Conservation (phyloP, 805 yeast genomes). For the Wickerhamomyces kurtzmanii region DNA sequence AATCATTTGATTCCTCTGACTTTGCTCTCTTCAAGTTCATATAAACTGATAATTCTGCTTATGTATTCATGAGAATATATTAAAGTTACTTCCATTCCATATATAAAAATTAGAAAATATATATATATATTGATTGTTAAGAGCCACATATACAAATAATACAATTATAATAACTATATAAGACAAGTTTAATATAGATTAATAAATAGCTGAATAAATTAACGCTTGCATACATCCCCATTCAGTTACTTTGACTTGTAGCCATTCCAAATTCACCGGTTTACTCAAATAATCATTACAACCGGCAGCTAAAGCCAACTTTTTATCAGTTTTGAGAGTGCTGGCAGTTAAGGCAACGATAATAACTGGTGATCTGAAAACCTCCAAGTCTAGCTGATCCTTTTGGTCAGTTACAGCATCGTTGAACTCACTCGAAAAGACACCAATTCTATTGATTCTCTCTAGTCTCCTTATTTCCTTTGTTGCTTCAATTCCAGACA, state of each 20-base stretch:
- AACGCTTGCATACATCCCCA: constrained; percentile 99
- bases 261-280: constrained; percentile 92
- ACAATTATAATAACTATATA: too few relatives aligned
- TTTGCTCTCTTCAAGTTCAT: not conserved
- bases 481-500: constrained; percentile 94
- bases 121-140: too few relatives aligned
- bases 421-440: too few relatives aligned
- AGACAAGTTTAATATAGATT: too few relatives aligned
- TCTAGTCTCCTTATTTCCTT: constrained; percentile 84
- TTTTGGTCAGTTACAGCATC: constrained; percentile 23
- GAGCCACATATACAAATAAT: too few relatives aligned
- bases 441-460: constrained; percentile 67
- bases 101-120: too few relatives aligned
- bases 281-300: constrained; percentile 95
- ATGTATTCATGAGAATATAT: too few relatives aligned
- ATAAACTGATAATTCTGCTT: too few relatives aligned
- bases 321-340: constrained; percentile 73
- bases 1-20: not conserved
- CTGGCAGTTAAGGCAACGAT: constrained; percentile 96
- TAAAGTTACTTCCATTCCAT: too few relatives aligned
- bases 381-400: constrained; percentile 47
- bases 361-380: constrained; percentile 91
- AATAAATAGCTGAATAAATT: too few relatives aligned
- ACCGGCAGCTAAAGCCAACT: constrained; percentile 91
- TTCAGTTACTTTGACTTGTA: constrained; percentile 85